These are phyloP conservation scores for Rutidosis leptorrhynchoides DNA, from an alignment of 129 eudicot species.

Conservation along the genomic window DNA sequence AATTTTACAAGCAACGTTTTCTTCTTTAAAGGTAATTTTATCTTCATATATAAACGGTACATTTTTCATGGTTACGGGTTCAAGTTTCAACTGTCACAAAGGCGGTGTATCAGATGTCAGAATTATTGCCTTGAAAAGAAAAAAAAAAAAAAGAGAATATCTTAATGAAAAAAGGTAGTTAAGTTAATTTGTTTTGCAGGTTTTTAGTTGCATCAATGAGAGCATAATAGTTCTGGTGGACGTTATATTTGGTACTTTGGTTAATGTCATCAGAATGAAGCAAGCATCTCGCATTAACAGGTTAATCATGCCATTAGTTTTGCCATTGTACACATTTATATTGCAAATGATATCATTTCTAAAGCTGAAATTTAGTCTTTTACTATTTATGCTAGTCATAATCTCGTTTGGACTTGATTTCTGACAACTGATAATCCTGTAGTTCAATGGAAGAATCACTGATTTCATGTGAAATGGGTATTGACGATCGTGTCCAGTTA, in stretches of 20 bases:
- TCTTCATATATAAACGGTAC: neutral
- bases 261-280: slow-evolving; percentile 47
- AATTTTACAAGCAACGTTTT: slow-evolving; percentile 47
- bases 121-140: too few species aligned
- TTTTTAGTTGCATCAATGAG: slow-evolving; percentile 49
- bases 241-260: slow-evolving; percentile 49
- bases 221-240: slow-evolving; percentile 41
- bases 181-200: slow-evolving; percentile 41
- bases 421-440: slow-evolving; percentile 19
- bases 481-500: slow-evolving; percentile 33
- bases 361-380: slow-evolving; percentile 15
- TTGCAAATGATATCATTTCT: slow-evolving; percentile 4
- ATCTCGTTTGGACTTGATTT: slow-evolving; percentile 5
- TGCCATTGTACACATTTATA: neutral
- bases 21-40: slow-evolving; percentile 50
- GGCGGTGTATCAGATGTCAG: too few species aligned
- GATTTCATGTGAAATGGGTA: slow-evolving; percentile 48
- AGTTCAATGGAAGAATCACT: slow-evolving; percentile 58
- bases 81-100: neutral
- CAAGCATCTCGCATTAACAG: slow-evolving; percentile 40
- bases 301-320: slow-evolving; percentile 31
- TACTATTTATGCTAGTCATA: slow-evolving; percentile 22
- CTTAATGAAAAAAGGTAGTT: neutral
- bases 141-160: too few species aligned
- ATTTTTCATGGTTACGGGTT: neutral